Evolutionary conservation across 176 grass and related monocot species (phyloP), one percentile per base, ranked within the genome.

Genomic region (Avena eriantha): DNA sequence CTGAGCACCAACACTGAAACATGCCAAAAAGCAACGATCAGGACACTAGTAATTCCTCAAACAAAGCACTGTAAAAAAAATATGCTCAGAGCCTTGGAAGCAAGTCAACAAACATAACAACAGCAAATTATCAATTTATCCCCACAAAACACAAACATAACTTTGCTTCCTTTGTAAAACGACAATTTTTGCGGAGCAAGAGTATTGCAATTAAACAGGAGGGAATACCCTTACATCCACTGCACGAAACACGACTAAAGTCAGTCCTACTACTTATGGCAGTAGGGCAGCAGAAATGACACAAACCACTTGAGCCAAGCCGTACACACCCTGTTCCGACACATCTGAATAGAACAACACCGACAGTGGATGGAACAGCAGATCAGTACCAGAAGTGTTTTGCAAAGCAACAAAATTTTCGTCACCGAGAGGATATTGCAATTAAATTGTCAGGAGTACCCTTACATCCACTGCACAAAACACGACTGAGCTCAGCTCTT

Each of bases 1-100:
- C 81, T 90, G 80, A 87, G 90, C 95, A 10, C 95, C 95, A 86
- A 97, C 89, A 82, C 95, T 97, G 89, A 39, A 89, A 93, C 48
- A 81, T 57, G 55, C 8, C 16, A 48, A 76, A 66, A 78, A 88
- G 24, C 58, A 9, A 0, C 16, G 1, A 80, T 73, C 48, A 89
- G 64, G 23, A 57, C 8, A 80, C 10, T 33, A 36, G 15, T 22
- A 26, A 65, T 74, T 75, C 47, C 34, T 21, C 59, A 1, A 79
- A 61, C 16, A 45, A 16, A 33, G 26, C 5, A 80, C 31, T 70
- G 69, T 59, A 7, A 65, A n/a, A 65, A n/a, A 63, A 29, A 18
- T 36, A 54, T 10, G 66, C 5, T 45, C 5, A 61, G 23, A 53
- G 23, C 47, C 47, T 26, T 12, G 1, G 17, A 4, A 70, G 17